These are phyloP conservation scores for Talaromyces sp. DNA, from an alignment of 2,329 filamentous ascomycete species.

Conservation along the genomic window DNA sequence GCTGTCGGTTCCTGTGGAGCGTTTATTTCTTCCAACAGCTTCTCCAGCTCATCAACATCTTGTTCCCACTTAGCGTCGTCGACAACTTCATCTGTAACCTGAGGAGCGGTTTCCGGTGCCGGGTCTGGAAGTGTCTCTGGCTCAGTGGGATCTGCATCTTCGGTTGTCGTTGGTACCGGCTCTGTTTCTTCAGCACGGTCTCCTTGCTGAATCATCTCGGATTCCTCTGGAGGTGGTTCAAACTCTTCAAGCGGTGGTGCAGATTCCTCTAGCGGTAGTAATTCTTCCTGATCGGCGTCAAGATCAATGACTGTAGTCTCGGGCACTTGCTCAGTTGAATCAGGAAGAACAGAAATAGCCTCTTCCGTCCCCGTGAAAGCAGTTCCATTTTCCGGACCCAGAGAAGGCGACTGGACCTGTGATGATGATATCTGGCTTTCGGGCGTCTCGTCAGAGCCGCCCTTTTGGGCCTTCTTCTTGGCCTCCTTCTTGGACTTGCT, in stretches of 20 bases:
- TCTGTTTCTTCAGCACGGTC: not conserved
- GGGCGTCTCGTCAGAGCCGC: not conserved
- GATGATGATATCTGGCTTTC: not conserved
- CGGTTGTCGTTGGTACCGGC: not conserved
- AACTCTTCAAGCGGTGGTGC: not conserved
- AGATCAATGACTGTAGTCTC: not conserved
- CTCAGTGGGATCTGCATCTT: not conserved
- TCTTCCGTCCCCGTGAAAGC: not conserved
- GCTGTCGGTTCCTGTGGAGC: not conserved
- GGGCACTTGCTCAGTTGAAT: not conserved
- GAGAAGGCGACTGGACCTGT: not conserved
- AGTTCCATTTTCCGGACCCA: not conserved
- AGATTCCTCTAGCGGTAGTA: not conserved
- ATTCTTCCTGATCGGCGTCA: not conserved
- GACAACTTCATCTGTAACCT: not conserved
- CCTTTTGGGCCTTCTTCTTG: slow-evolving; percentile 13
- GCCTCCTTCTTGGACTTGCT: slow-evolving; percentile 13
- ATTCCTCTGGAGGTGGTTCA: not conserved
- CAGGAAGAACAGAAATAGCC: not conserved
- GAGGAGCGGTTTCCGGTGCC: not conserved
- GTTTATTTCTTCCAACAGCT: not conserved
- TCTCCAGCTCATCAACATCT: slow-evolving; percentile 5
- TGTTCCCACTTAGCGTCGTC: slow-evolving; percentile 1
- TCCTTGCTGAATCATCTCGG: not conserved
- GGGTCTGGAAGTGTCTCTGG: not conserved